Conservation (phyloP, 139 green algal genomes). For the Picochlorum sp. region DNA sequence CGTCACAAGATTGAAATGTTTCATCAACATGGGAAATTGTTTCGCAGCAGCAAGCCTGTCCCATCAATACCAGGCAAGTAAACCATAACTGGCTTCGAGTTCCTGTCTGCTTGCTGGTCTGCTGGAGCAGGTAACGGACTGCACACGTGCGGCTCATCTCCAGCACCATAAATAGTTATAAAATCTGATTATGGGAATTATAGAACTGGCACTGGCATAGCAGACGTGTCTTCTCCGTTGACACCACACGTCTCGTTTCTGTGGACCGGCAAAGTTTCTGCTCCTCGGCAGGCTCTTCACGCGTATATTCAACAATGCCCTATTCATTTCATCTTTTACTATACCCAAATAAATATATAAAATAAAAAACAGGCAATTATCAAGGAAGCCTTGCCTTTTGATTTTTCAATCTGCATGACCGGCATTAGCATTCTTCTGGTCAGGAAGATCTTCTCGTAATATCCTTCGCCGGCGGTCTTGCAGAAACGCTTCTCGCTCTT, state of each 20-base stretch:
- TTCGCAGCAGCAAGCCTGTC: constrained; percentile 57
- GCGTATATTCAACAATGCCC: background rate
- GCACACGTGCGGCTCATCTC: background rate
- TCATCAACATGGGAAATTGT: constrained; percentile 61
- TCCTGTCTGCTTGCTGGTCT: background rate
- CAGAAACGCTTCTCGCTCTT: background rate
- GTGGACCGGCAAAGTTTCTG: no score
- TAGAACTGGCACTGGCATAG: no score
- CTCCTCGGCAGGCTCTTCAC: no score
- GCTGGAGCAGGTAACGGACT: background rate
- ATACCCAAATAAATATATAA: no score
- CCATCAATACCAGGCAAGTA: constrained; percentile 78
- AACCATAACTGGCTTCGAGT: constrained; percentile 49
- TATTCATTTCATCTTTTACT: background rate
- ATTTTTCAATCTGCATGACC: no score
- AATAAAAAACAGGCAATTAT: no score
- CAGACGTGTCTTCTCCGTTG: no score
- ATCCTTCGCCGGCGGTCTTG: background rate
- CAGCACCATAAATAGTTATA: background rate
- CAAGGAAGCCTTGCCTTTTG: no score
- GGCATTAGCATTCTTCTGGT: no score
- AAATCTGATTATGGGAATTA: background rate
- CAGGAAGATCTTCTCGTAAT: background rate
- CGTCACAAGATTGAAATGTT: constrained; percentile 62
- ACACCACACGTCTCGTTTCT: no score